Conservation (phyloP, 179 eudicot species). For the Spergularia azorica region DNA sequence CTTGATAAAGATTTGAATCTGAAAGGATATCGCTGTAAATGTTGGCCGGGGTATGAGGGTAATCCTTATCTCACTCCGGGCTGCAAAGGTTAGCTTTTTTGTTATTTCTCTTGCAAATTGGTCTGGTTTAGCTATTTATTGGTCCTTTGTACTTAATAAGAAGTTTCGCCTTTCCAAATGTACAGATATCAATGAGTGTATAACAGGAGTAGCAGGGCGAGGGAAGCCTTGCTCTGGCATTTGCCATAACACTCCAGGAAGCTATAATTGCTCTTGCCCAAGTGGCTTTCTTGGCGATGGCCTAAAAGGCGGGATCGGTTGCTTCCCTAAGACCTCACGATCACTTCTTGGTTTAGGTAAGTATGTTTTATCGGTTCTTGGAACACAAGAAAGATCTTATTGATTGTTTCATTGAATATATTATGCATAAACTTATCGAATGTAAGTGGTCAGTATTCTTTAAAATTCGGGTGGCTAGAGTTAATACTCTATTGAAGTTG, state of each 20-base stretch:
- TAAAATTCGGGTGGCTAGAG: too few species aligned
- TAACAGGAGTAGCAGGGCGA: neutral
- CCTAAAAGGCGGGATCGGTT: slow-evolving; percentile 33
- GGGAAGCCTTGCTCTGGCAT: slow-evolving; percentile 36
- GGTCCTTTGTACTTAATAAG: too few species aligned
- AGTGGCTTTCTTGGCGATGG: slow-evolving; percentile 40
- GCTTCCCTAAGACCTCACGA: slow-evolving; percentile 19
- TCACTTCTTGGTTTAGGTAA: slow-evolving; percentile 14
- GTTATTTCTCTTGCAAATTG: neutral
- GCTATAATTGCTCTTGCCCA: slow-evolving; percentile 39
- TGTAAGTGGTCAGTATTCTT: too few species aligned
- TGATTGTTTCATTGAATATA: too few species aligned
- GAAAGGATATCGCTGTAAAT: slow-evolving; percentile 42
- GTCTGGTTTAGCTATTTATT: too few species aligned
- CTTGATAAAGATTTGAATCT: neutral
- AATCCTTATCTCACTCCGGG: slow-evolving; percentile 45
- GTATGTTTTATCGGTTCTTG: too few species aligned
- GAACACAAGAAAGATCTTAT: too few species aligned
- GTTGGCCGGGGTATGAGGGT: slow-evolving; percentile 36
- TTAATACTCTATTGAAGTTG: too few species aligned
- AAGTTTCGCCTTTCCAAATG: neutral
- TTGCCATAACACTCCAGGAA: slow-evolving; percentile 42
- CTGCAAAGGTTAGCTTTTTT: slow-evolving; percentile 34
- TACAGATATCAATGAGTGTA: slow-evolving; percentile 48
- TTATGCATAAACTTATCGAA: too few species aligned